phyloP scores from a whole-genome alignment of 768 basidiomycete species.

The Termitomyces sp. region DNA sequence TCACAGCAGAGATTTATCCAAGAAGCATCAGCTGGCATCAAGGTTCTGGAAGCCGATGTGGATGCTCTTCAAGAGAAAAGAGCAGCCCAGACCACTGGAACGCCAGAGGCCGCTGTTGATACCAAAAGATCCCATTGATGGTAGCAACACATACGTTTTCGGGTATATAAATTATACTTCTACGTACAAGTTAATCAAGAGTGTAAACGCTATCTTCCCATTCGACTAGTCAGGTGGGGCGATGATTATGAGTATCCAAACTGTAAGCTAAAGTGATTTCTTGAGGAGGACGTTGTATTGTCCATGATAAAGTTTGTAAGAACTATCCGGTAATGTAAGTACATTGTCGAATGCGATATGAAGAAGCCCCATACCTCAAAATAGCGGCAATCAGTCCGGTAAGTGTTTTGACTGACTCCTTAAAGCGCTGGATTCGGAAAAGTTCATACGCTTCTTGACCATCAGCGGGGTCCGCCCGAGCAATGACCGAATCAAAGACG shows the following conservation, averaged over 20 bases:
- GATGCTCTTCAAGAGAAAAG: conserved; percentile 31
- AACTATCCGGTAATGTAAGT: conserved; percentile 33
- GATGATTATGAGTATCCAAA: background rate
- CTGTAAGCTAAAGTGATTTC: conserved; percentile 22
- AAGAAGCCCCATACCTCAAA: conserved; percentile 50
- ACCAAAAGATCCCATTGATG: conserved; percentile 14
- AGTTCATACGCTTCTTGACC: conserved; percentile 62
- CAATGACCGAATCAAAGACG: conserved; percentile 19
- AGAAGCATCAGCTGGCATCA: conserved; percentile 49
- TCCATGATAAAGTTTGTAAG: conserved; percentile 69
- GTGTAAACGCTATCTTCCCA: background rate
- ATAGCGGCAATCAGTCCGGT: conserved; percentile 66
- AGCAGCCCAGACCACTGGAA: conserved; percentile 3
- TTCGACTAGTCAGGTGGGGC: background rate
- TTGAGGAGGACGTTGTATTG: conserved; percentile 62
- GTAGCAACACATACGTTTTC: conserved; percentile 3
- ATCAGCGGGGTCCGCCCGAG: conserved; percentile 2
- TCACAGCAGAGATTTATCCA: conserved; percentile 70
- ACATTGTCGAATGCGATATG: background rate
- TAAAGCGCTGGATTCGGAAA: conserved; percentile 63
- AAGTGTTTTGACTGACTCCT: conserved; percentile 55
- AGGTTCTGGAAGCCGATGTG: conserved; percentile 56
- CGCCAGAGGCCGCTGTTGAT: background rate
- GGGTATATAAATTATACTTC: conserved; percentile 4
- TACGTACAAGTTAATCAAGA: conserved; percentile 3